Percentiles rank a stretch among this genome's conserved stretches.
phyloP scores from a whole-genome alignment of 2,329 filamentous ascomycete genomes.

The Gyromitra esculenta region DNA sequence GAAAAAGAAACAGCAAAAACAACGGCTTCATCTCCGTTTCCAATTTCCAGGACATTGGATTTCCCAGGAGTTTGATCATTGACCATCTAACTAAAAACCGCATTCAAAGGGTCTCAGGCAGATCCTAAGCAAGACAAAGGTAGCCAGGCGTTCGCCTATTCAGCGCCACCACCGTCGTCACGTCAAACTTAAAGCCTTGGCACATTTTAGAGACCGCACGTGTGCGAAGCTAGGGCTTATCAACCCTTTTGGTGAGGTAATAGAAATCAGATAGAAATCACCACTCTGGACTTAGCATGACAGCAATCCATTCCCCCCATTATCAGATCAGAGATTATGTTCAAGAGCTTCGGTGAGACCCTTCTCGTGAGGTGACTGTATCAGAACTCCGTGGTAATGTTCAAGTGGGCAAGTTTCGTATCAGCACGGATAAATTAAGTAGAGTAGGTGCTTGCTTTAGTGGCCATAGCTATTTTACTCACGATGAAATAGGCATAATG shows the following conservation, averaged over 20 bases:
- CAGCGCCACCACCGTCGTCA: conserved; percentile 37
- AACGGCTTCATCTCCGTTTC: conserved; percentile 6
- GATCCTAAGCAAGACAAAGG: conserved; percentile 34
- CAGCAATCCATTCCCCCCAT: conserved; percentile 21
- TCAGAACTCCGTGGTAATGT: conserved; percentile 27
- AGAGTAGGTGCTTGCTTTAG: conserved; percentile 8
- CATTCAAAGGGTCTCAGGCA: not conserved
- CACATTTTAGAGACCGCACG: conserved; percentile 11
- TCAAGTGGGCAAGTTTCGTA: conserved; percentile 10
- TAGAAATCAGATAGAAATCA: conserved; percentile 38
- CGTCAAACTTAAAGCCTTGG: conserved; percentile 22
- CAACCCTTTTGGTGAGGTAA: conserved; percentile 43
- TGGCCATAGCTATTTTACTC: conserved; percentile 18
- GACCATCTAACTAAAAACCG: not conserved
- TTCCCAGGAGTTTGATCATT: conserved; percentile 27
- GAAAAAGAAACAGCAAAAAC: conserved; percentile 21
- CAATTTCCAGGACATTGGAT: conserved; percentile 6
- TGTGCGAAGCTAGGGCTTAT: conserved; percentile 41
- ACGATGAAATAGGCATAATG: conserved; percentile 8
- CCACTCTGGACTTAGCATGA: conserved; percentile 17
- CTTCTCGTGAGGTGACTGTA: conserved; percentile 10
- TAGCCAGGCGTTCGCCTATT: conserved; percentile 27
- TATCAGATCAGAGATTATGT: conserved; percentile 9
- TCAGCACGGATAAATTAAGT: not conserved
- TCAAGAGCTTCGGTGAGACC: conserved; percentile 16